Evolutionary conservation across 306 rosid species (phyloP), one percentile per base, ranked within the genome.

Genomic region (Acacia confusa): DNA sequence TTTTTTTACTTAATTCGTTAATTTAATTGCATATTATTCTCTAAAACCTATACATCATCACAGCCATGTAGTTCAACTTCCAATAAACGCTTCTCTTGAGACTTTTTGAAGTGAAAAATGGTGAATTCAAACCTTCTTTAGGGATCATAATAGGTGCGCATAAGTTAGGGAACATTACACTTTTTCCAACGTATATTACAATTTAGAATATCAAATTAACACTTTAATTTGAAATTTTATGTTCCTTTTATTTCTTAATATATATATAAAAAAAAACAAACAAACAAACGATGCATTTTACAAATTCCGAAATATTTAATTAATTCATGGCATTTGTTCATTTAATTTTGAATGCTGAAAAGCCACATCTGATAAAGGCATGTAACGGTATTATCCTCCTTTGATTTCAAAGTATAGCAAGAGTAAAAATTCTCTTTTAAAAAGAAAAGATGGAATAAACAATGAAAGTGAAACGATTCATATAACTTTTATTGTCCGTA

Each of bases 221-320:
- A 12, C 75, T 70, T 70, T 70, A 70, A 70, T 70, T 70, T 70
- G 75, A 70, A 70, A 24, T 70, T 44, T 13, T 7, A 44, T 44
- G 13, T 25, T 25, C 17, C 27, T 58, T 58, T 58, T 24, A 22
- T 9, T 22, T 11, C 34, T 30, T 2, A 30, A 1, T 30, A 30
- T 30, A 30, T n/a, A n/a, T n/a, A n/a, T n/a, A n/a, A n/a, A n/a
- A n/a, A n/a, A n/a, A n/a, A n/a, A n/a, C n/a, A n/a, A n/a, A n/a
- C n/a, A n/a, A n/a, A n/a, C n/a, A n/a, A n/a, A 38, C 10, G 27
- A 48, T 44, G 17, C 1, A 14, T 57, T 20, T 22, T 20, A 12
- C 4, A 14, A n/a, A 9, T 57, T n/a, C 28, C 12, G 6, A 64
- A 30, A 32, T 28, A 28, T 13, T 9, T 14, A 1, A 13, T 63